phyloP scores from a whole-genome alignment of 2,329 filamentous ascomycete genomes.

The Pestalotiopsis sp. region DNA sequence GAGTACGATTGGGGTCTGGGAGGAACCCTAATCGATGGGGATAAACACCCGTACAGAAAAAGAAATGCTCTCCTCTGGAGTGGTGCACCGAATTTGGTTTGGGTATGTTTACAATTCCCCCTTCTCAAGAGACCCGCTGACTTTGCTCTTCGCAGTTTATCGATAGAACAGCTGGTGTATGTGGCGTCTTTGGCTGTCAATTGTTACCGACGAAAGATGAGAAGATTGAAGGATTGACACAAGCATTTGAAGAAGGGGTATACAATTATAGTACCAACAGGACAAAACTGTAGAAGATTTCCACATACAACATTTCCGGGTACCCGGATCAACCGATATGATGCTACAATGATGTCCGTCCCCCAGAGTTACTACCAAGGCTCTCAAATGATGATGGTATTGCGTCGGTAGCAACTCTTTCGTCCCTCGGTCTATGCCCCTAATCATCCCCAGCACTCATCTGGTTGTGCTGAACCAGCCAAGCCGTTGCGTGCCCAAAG shows the following conservation, averaged over 20 bases:
- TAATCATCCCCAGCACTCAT: neutral
- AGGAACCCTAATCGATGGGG: slow-evolving; percentile 42
- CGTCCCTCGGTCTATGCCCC: neutral
- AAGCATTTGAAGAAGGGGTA: slow-evolving; percentile 15
- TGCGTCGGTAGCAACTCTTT: neutral
- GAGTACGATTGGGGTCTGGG: slow-evolving; percentile 44
- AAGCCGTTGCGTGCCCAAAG: too few species aligned
- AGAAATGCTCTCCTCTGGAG: slow-evolving; percentile 45
- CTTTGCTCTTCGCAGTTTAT: slow-evolving; percentile 9
- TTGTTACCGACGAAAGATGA: slow-evolving; percentile 12
- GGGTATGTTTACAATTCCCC: slow-evolving; percentile 35
- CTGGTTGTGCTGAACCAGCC: neutral
- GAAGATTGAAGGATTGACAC: slow-evolving; percentile 12
- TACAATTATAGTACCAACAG: slow-evolving; percentile 3
- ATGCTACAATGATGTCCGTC: neutral
- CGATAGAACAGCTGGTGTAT: slow-evolving; percentile 14
- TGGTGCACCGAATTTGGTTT: slow-evolving; percentile 48
- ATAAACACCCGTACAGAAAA: slow-evolving; percentile 37
- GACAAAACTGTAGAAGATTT: neutral
- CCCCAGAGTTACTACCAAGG: neutral
- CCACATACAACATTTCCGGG: neutral
- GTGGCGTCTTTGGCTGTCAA: slow-evolving; percentile 16
- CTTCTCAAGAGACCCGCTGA: neutral
- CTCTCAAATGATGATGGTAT: neutral
- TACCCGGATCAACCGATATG: neutral